phyloP scores from a whole-genome alignment of 495 filamentous ascomycete genomes.

The Aspergillus ostianus region DNA sequence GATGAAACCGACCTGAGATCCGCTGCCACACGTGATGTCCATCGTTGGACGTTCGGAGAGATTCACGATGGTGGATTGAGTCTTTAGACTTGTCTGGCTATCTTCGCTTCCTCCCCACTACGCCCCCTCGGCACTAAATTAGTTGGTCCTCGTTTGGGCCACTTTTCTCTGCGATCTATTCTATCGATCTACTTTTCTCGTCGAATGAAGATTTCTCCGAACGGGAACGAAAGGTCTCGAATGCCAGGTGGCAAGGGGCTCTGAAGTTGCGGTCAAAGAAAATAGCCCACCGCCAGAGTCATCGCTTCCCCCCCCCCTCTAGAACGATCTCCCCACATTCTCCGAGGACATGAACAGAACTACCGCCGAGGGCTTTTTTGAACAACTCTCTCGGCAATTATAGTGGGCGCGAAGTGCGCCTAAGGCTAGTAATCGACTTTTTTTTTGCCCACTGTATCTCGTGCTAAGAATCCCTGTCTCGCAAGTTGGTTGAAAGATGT shows the following conservation, averaged over 20 bases:
- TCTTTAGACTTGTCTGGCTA: neutral
- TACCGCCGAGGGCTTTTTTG: slow-evolving; percentile 1
- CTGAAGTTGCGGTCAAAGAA: slow-evolving; percentile 20
- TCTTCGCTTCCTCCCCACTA: neutral
- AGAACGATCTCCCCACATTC: slow-evolving; percentile 10
- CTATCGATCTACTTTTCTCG: slow-evolving; percentile 4
- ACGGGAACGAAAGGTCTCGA: slow-evolving; percentile 5
- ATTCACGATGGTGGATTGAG: neutral
- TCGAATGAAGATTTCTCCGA: slow-evolving; percentile 12
- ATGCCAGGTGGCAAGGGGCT: slow-evolving; percentile 16
- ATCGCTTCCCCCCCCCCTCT: neutral
- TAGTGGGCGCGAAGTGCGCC: slow-evolving; percentile 3
- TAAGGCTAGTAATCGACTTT: neutral
- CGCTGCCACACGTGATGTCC: slow-evolving; percentile 1
- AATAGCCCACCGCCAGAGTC: slow-evolving; percentile 13
- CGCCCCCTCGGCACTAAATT: neutral
- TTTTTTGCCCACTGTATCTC: neutral
- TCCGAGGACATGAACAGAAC: neutral
- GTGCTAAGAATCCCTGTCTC: slow-evolving; percentile 1
- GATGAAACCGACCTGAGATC: slow-evolving; percentile 2
- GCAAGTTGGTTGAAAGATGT: neutral
- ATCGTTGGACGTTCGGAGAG: neutral
- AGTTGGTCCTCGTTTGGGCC: neutral
- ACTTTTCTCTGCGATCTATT: neutral
- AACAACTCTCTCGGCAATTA: neutral